Base-by-base conservation (phyloP, 345 rosid species). In the Gossypium mustelinum region DNA sequence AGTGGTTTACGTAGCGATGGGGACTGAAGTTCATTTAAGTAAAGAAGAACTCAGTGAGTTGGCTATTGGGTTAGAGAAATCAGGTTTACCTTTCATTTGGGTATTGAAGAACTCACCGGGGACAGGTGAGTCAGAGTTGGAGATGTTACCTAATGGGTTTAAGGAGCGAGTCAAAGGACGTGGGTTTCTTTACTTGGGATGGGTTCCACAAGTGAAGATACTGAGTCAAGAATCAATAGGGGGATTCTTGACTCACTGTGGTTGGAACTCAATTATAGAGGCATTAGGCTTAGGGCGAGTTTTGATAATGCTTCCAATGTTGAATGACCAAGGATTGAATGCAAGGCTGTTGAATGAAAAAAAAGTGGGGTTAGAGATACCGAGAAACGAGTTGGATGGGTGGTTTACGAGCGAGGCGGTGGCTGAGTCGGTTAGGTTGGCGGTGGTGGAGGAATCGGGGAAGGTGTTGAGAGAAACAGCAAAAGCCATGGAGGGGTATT, bases 1-100 rank as follows among this genome's bases (percentile, higher is more conserved):
- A 1, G 90, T 88, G 1, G 78, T 86, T 1, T 88, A 85, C 64
- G 87, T 88, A 4, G 80, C 86, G 16, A 22, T 88, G 22, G 92
- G 88, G 27, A 85, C 83, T 2, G 92, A 88, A 68, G 82, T 69
- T 25, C 73, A 75, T 11, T 55, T 86, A 73, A 74, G 59, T 39
- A 65, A 13, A 45, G 73, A 78, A 29, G 87, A 86, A 69, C 47
- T 85, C 60, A 18, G 0, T 1, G 79, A 82, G 76, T 60, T 88
- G 17, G 90, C 87, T 58, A 29, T 78, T 3, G 92, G 92, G 10
- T 39, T 88, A 71, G 90, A 86, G 73, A 78, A 77, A 22, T 85
- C 92, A 3, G 58, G 52, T 9, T 41, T 78, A 25, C 83, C 86
- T 4, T 88, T 88, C 81, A 24, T 88, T 24, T 88, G 89, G 91